Evolutionary conservation across 2,329 filamentous ascomycete species (phyloP).

Genomic region (Incumbomyces lentus): DNA sequence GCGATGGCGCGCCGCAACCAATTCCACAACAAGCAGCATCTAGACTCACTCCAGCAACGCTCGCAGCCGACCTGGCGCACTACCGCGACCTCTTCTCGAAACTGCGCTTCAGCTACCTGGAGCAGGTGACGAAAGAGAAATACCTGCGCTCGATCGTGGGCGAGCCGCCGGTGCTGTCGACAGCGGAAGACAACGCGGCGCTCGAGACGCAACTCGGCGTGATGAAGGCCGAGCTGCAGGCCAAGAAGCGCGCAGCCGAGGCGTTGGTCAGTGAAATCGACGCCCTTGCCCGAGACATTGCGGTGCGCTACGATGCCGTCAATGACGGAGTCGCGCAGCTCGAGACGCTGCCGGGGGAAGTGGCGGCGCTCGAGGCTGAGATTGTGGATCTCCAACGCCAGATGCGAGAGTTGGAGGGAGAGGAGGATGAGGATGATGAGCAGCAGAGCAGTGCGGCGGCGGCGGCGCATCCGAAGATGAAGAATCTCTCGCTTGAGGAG

Average conservation of each 20-base stretch:
- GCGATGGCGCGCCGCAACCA: too few relatives aligned
- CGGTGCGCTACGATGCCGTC: conserved; percentile 41
- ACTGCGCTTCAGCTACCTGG: conserved; percentile 90
- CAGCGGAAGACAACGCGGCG: conserved; percentile 68
- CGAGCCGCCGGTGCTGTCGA: conserved; percentile 77
- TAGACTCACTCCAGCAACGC: conserved; percentile 56
- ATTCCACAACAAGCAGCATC: too few relatives aligned
- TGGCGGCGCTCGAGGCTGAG: conserved; percentile 32
- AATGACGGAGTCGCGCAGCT: conserved; percentile 35
- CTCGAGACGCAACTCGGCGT: conserved; percentile 60
- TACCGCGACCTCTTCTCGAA: conserved; percentile 92
- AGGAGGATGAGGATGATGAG: conserved; percentile 20
- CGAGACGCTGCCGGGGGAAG: conserved; percentile 31
- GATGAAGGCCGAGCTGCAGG: conserved; percentile 65
- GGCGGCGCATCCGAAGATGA: conserved; percentile 12
- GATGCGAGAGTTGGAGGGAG: conserved; percentile 31
- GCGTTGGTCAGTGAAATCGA: conserved; percentile 65
- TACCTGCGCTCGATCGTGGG: conserved; percentile 89
- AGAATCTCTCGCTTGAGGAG: conserved; percentile 23
- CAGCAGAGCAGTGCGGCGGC: neutral
- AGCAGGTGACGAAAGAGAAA: conserved; percentile 97
- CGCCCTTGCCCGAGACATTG: conserved; percentile 54
- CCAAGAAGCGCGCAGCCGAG: conserved; percentile 68
- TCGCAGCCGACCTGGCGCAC: conserved; percentile 75
- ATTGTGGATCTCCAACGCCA: conserved; percentile 33